phyloP scores from a whole-genome alignment of 495 filamentous ascomycete species.

The Aspergillus diversus region DNA sequence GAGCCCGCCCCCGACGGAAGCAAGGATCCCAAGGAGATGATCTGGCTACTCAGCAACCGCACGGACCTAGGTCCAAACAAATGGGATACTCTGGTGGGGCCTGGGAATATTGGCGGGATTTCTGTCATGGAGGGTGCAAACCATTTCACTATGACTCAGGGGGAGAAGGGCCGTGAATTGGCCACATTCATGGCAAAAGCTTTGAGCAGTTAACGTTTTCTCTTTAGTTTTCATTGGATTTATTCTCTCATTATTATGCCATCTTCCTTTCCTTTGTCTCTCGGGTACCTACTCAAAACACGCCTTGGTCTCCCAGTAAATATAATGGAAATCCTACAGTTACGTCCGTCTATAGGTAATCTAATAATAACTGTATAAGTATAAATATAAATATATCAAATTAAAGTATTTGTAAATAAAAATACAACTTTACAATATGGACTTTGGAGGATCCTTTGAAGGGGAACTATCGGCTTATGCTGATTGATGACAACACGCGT shows the following conservation, averaged over 20 bases:
- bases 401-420: too few species aligned
- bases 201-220: conserved; percentile 1
- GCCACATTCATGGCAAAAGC: conserved; percentile 35
- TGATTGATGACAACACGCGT: neutral
- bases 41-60: conserved; percentile 78
- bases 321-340: neutral
- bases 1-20: conserved; percentile 68
- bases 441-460: too few species aligned
- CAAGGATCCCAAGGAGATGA: conserved; percentile 58
- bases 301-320: neutral
- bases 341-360: too few species aligned
- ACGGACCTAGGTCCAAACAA: conserved; percentile 77
- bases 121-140: conserved; percentile 45
- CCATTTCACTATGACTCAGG: conserved; percentile 48
- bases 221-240: neutral
- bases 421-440: too few species aligned
- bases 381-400: too few species aligned
- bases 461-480: too few species aligned
- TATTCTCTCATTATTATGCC: conserved; percentile 3
- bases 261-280: conserved; percentile 20
- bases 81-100: conserved; percentile 76
- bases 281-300: neutral
- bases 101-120: conserved; percentile 67
- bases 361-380: too few species aligned
- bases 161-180: conserved; percentile 42